phyloP scores from a whole-genome alignment of 352 stramenopile genomes.

The Pythium sp. region DNA sequence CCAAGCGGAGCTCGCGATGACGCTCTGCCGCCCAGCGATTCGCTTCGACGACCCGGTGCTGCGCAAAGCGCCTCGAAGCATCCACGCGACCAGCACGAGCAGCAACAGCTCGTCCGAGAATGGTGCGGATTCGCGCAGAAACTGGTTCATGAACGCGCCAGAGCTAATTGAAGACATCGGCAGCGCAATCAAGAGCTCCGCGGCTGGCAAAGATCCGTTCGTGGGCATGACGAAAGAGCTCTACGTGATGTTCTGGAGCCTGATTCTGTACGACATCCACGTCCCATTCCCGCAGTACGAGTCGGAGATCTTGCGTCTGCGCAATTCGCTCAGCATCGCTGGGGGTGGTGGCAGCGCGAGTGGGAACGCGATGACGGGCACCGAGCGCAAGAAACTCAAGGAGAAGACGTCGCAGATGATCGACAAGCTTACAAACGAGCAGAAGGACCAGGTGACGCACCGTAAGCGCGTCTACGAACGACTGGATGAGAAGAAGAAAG shows the following conservation, averaged over 20 bases:
- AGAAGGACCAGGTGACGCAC: constrained; percentile 84
- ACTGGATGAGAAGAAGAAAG: constrained; percentile 65
- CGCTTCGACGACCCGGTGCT: constrained; percentile 72
- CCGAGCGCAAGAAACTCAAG: constrained; percentile 80
- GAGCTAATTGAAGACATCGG: constrained; percentile 61
- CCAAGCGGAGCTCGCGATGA: constrained; percentile 71
- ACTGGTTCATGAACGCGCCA: constrained; percentile 69
- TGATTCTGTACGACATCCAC: constrained; percentile 87
- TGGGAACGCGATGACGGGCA: constrained; percentile 27
- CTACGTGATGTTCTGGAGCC: constrained; percentile 83
- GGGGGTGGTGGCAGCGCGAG: constrained; percentile 18
- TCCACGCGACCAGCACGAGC: constrained; percentile 44
- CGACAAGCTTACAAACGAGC: constrained; percentile 79
- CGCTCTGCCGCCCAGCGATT: constrained; percentile 72
- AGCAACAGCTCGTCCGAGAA: constrained; percentile 18
- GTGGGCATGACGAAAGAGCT: constrained; percentile 70
- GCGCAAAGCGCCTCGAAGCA: constrained; percentile 54
- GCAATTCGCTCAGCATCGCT: constrained; percentile 50
- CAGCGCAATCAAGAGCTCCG: constrained; percentile 29
- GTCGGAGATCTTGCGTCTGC: constrained; percentile 70
- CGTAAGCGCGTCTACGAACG: constrained; percentile 82
- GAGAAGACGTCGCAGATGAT: constrained; percentile 78
- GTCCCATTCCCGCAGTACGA: constrained; percentile 86
- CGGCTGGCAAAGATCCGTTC: constrained; percentile 43
- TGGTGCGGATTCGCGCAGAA: constrained; percentile 19